Base-by-base conservation (phyloP, 2,329 filamentous ascomycete species). In the Monilinia fructicola region DNA sequence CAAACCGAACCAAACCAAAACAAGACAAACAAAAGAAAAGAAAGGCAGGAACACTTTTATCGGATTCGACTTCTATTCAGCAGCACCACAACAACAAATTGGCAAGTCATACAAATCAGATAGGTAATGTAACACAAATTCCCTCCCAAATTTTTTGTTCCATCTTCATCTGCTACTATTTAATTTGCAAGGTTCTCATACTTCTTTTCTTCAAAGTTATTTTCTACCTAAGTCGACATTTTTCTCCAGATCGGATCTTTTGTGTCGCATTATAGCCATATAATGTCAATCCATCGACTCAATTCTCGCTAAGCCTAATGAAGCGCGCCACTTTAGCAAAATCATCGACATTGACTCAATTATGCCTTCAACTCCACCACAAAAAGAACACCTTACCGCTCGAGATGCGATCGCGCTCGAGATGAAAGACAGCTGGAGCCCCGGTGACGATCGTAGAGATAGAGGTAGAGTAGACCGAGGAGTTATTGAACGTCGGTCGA, bases 381-480 rank as follows among this genome's bases (percentile, higher is more conserved):
- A 48, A 54, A 65, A 65, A 60, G 64, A 65, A 60, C 35, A 60
- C 54, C 54, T 52, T 46, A 26, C 21, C 67, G 69, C 69, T 68
- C 77, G 76, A 75, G 71, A 79, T 78, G 77, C 60, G 52, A 64
- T 64, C 59, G 60, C 59, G 59, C 65, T 77, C 76, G 77, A 76
- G 74, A 79, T 79, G 77, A 78, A 76, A 78, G 76, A 78, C 75
- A 78, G 76, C 72, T 78, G 77, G 76, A 78, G 76, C 76, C 73
- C 76, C 76, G 76, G 75, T 72, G 74, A 78, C 71, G 77, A 78
- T 69, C 77, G 77, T 73, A 78, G 77, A 79, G 77, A 79, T 69
- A 76, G 77, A 77, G 77, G 77, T 70, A 76, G 77, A 63, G 74
- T 77, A 69, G 77, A 77, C 76, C 75, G 77, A 75, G 76, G 77